Percentiles rank a stretch among this genome's conserved stretches.
phyloP scores from a whole-genome alignment of 208 protist genomes.

The Porcisia hertigi region DNA sequence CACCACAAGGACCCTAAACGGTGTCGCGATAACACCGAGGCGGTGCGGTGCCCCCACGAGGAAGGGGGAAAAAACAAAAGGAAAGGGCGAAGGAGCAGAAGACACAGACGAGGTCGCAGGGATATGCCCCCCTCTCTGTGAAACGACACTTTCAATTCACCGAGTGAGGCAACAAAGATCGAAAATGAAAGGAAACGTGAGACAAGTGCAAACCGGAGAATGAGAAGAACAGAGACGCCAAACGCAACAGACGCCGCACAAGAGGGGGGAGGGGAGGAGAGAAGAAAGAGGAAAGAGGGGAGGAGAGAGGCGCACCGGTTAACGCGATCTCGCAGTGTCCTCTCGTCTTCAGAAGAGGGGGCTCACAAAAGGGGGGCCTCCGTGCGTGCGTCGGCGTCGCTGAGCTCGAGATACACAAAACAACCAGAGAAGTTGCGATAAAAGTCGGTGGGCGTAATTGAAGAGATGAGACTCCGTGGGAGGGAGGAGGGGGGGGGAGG shows the following conservation, averaged over 20 bases:
- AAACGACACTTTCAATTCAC: not conserved
- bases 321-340: not conserved
- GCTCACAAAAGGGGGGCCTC: not conserved
- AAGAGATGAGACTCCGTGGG: not conserved
- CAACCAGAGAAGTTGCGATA: not conserved
- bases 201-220: not conserved
- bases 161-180: not conserved
- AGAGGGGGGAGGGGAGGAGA: not conserved
- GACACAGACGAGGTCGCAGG: not conserved
- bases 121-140: not conserved
- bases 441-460: not conserved
- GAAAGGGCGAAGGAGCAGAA: too few species aligned
- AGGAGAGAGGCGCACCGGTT: not conserved
- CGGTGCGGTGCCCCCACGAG: not conserved
- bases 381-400: not conserved
- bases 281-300: not conserved
- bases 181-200: constrained; percentile 8
- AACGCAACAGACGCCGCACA: not conserved
- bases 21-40: not conserved
- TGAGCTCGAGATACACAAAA: not conserved
- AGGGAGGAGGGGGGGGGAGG: not conserved
- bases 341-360: not conserved
- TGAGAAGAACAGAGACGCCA: not conserved
- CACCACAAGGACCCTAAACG: not conserved
- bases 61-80: not conserved